A percentile compares a stretch with the other conserved stretches of the same genome.
Evolutionary conservation across 106 monocot species (phyloP).

Genomic region (Apostasia ramifera): DNA sequence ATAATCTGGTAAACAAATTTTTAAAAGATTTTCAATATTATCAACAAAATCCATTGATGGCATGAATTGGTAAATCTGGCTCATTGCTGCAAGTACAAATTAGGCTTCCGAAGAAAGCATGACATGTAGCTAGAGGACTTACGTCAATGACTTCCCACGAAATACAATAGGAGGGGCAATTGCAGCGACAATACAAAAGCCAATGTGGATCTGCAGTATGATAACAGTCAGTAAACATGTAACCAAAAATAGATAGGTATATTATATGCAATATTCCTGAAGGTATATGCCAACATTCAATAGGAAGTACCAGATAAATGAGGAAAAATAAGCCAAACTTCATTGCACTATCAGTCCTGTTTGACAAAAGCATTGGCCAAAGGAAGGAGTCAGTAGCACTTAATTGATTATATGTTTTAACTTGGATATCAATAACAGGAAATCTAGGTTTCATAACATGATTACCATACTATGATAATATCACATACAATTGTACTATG

Average conservation of each 20-base stretch:
- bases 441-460: no score
- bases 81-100: background rate
- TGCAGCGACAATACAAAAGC: conserved; percentile 65
- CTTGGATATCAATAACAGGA: no score
- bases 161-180: conserved; percentile 80
- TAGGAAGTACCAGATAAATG: conserved; percentile 52
- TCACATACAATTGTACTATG: no score
- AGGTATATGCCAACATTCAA: background rate
- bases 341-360: conserved; percentile 89
- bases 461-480: no score
- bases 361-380: conserved; percentile 2
- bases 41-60: no score
- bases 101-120: background rate
- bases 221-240: background rate
- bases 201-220: conserved; percentile 53
- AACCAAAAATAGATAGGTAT: background rate
- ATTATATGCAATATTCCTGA: background rate
- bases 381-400: no score
- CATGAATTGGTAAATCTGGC: no score
- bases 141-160: conserved; percentile 65
- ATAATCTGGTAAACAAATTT: no score
- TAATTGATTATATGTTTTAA: no score
- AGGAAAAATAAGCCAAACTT: conserved; percentile 95
- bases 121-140: conserved; percentile 14
- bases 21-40: no score